A percentile compares a stretch with the other conserved stretches of the same genome.
Evolutionary conservation across 2,329 filamentous ascomycete genomes (phyloP).

Genomic region (Paecilomyces formosus): DNA sequence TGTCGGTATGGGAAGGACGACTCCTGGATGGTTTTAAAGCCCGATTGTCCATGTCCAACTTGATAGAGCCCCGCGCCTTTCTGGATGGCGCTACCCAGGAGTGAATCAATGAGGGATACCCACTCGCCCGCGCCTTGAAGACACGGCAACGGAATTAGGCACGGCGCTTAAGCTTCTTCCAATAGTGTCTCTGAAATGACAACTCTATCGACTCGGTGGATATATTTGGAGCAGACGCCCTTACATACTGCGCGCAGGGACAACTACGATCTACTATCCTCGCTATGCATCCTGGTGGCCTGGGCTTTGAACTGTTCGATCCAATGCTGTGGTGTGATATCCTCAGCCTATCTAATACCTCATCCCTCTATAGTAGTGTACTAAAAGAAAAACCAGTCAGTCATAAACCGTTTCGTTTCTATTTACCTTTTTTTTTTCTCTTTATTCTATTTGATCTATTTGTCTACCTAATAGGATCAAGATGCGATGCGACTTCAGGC

Average conservation of each 20-base stretch:
- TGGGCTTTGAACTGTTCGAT: not conserved
- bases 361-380: not conserved
- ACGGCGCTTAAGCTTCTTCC: slow-evolving; percentile 2
- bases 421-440: not conserved
- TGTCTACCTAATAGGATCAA: slow-evolving; percentile 8
- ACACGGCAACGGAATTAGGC: not conserved
- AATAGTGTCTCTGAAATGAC: not conserved
- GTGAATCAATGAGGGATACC: slow-evolving; percentile 3
- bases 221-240: not conserved
- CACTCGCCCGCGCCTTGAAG: not conserved
- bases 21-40: slow-evolving; percentile 12
- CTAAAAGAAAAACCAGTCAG: not conserved
- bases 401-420: not conserved
- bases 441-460: not conserved
- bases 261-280: not conserved
- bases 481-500: slow-evolving; percentile 28
- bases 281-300: not conserved
- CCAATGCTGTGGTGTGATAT: not conserved
- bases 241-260: not conserved
- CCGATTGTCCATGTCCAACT: slow-evolving; percentile 4
- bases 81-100: not conserved
- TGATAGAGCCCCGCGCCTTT: slow-evolving; percentile 9
- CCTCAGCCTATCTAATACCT: not conserved
- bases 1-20: slow-evolving; percentile 13
- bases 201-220: not conserved